phyloP scores from a whole-genome alignment of 2,329 filamentous ascomycete species.

The Didymosphaeria variabile region DNA sequence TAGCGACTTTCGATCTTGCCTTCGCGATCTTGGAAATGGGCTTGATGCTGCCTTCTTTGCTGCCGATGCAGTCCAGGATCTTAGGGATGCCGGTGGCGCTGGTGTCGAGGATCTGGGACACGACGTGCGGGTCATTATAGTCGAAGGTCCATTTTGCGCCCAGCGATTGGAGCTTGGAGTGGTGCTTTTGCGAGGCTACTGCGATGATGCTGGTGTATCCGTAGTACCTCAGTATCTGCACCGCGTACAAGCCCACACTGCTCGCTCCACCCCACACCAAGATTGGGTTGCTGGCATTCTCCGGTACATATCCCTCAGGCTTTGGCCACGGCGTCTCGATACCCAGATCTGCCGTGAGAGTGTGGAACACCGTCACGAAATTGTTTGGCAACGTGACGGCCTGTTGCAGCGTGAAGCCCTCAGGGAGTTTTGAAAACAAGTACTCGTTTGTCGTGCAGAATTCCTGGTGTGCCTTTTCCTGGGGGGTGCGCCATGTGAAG shows the following conservation, averaged over 20 bases:
- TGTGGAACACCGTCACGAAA: conserved; percentile 66
- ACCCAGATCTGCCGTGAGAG: conserved; percentile 60
- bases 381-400: conserved; percentile 67
- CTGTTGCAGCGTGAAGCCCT: conserved; percentile 53
- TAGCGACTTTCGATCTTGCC: conserved; percentile 61
- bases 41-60: conserved; percentile 35
- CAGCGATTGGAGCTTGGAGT: conserved; percentile 47
- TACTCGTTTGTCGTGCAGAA: conserved; percentile 63
- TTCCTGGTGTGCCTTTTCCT: conserved; percentile 65
- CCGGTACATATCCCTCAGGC: conserved; percentile 51
- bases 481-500: conserved; percentile 59
- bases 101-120: conserved; percentile 37
- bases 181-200: conserved; percentile 52
- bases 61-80: conserved; percentile 47
- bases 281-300: conserved; percentile 43
- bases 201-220: conserved; percentile 51
- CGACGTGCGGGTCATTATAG: conserved; percentile 47
- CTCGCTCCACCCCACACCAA: conserved; percentile 57
- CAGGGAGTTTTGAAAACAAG: conserved; percentile 55
- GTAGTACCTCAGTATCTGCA: conserved; percentile 54
- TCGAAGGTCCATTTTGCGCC: conserved; percentile 54
- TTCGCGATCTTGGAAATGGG: conserved; percentile 61
- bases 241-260: conserved; percentile 53
- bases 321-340: conserved; percentile 67
- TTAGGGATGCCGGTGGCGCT: conserved; percentile 31